These are phyloP conservation scores for Dryas integrifolia DNA, from an alignment of 331 rosid genomes.

Conservation along the genomic window DNA sequence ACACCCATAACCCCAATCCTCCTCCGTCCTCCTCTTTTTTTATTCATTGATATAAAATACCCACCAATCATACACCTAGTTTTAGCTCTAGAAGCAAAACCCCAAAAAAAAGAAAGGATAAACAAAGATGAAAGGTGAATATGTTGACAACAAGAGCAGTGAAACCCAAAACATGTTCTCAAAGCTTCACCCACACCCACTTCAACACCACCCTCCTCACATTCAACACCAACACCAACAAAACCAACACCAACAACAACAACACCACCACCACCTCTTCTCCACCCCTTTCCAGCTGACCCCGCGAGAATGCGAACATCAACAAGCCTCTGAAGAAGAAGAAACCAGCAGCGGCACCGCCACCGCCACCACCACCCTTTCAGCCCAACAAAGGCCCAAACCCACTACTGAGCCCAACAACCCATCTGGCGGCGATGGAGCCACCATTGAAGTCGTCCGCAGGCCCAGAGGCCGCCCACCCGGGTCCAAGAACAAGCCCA, in stretches of 20 bases:
- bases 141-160: conserved; percentile 39
- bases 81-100: conserved; percentile 6
- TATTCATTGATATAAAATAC: neutral
- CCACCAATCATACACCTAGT: conserved; percentile 43
- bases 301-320: conserved; percentile 37
- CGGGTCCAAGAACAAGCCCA: conserved; percentile 86
- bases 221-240: conserved; percentile 18
- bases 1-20: neutral
- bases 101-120: neutral
- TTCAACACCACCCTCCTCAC: conserved; percentile 10
- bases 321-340: conserved; percentile 43
- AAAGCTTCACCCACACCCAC: conserved; percentile 55
- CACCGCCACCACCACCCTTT: neutral
- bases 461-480: conserved; percentile 94
- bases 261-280: conserved; percentile 20
- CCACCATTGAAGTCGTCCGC: conserved; percentile 67
- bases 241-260: conserved; percentile 7
- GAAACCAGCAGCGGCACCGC: conserved; percentile 39
- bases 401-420: conserved; percentile 16
- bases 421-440: conserved; percentile 54
- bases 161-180: conserved; percentile 63
- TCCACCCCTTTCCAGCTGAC: conserved; percentile 48
- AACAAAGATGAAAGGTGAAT: conserved; percentile 67
- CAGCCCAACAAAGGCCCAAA: neutral
- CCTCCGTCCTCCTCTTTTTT: neutral